phyloP scores from a whole-genome alignment of 805 yeast genomes.

The Candida maesae region DNA sequence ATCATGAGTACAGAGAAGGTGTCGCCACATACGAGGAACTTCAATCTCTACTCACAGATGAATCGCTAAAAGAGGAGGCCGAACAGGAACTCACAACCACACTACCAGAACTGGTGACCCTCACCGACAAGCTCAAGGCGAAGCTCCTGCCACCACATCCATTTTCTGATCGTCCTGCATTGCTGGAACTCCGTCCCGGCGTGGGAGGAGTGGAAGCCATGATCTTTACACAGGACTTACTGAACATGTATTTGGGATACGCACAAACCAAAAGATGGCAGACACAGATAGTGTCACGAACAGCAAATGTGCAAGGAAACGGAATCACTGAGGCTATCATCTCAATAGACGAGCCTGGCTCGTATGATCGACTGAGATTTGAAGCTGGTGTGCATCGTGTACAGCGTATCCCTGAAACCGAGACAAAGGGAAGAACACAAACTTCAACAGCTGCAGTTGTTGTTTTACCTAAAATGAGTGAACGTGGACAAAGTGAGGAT shows the following conservation, averaged over 20 bases:
- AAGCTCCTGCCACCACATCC: constrained; percentile 72
- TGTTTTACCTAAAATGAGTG: constrained; percentile 78
- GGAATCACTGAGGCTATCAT: constrained; percentile 79
- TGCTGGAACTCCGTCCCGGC: constrained; percentile 89
- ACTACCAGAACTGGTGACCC: constrained; percentile 40
- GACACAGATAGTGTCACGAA: constrained; percentile 51
- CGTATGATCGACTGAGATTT: constrained; percentile 66
- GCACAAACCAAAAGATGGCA: constrained; percentile 69
- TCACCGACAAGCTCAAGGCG: constrained; percentile 46
- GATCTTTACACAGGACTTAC: constrained; percentile 75
- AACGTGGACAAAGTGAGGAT: constrained; percentile 42
- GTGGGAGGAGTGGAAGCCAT: constrained; percentile 95
- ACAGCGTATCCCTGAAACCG: constrained; percentile 91
- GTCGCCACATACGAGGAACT: constrained; percentile 35
- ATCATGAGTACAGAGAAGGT: constrained; percentile 34
- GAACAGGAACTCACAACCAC: constrained; percentile 48
- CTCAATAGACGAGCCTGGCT: constrained; percentile 67
- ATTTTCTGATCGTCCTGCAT: constrained; percentile 70
- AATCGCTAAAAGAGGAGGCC: constrained; percentile 55
- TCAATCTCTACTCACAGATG: constrained; percentile 43
- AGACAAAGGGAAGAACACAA: constrained; percentile 89
- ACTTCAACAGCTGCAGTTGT: constrained; percentile 96
- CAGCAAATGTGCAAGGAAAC: constrained; percentile 53
- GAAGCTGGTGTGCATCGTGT: constrained; percentile 98
- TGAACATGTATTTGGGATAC: constrained; percentile 76